These are phyloP conservation scores for Xylariomycetidae sp. DNA, from an alignment of 2,329 filamentous ascomycete species.

Conservation along the genomic window DNA sequence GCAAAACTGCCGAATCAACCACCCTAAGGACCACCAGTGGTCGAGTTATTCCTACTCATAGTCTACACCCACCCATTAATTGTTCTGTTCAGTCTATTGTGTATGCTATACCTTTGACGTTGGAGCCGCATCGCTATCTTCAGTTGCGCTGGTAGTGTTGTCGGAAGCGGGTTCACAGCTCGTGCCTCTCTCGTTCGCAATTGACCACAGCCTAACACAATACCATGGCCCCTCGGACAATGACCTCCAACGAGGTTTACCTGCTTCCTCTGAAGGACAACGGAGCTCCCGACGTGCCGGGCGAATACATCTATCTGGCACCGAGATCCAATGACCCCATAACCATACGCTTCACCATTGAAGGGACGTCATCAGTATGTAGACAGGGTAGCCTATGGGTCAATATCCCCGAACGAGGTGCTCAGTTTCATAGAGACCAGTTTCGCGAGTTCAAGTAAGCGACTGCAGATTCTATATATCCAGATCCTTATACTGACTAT, in stretches of 20 bases:
- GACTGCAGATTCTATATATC: constrained; percentile 1
- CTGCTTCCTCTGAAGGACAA: constrained; percentile 87
- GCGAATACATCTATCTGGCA: constrained; percentile 88
- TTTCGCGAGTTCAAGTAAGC: constrained; percentile 88
- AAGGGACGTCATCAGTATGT: constrained; percentile 94
- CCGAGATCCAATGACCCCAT: constrained; percentile 70
- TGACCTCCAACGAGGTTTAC: constrained; percentile 71
- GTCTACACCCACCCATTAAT: too few relatives aligned
- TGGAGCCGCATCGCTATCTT: too few relatives aligned
- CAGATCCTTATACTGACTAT: constrained; percentile 5
- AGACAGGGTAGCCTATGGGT: constrained; percentile 93
- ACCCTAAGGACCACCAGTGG: too few relatives aligned
- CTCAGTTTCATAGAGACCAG: constrained; percentile 69
- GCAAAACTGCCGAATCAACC: too few relatives aligned
- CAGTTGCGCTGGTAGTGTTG: not conserved
- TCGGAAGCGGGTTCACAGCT: not conserved
- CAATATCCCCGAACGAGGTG: constrained; percentile 78
- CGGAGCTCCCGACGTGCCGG: constrained; percentile 83
- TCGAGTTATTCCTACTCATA: too few relatives aligned
- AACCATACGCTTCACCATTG: constrained; percentile 80
- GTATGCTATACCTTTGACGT: too few relatives aligned
- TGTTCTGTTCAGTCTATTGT: too few relatives aligned
- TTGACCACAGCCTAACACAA: not conserved
- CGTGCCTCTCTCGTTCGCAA: not conserved
- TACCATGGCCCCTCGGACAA: constrained; percentile 54